Conservation (phyloP, 1,284 basidiomycete species). For the Anthracocystis walkeri region DNA sequence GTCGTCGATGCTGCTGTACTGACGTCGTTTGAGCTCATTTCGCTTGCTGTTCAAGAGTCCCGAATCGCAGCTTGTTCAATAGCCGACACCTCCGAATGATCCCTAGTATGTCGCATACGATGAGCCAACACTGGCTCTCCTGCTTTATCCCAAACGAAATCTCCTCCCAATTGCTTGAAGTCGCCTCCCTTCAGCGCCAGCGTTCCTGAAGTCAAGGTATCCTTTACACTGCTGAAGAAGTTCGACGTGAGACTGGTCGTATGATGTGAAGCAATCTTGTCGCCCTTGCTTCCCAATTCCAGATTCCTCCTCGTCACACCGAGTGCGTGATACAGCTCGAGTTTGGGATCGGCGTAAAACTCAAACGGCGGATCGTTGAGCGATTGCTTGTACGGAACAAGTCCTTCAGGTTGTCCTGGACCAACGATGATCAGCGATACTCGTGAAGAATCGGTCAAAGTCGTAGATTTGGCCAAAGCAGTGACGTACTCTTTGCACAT, state of each 20-base stretch:
- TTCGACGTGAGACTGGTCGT: slow-evolving; percentile 1
- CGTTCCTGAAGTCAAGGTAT: slow-evolving; percentile 30
- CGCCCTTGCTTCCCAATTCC: slow-evolving; percentile 26
- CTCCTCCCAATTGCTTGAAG: slow-evolving; percentile 49
- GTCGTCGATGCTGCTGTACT: background rate
- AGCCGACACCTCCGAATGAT: slow-evolving; percentile 32
- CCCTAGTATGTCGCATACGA: slow-evolving; percentile 48
- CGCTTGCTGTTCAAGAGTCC: background rate
- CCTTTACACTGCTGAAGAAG: slow-evolving; percentile 23
- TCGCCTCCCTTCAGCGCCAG: slow-evolving; percentile 43
- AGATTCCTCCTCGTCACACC: slow-evolving; percentile 34
- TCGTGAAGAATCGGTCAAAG: slow-evolving; percentile 17
- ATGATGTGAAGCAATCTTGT: slow-evolving; percentile 37
- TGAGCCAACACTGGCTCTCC: slow-evolving; percentile 35
- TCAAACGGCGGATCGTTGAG: slow-evolving; percentile 22
- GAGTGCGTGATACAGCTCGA: slow-evolving; percentile 42
- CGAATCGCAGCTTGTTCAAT: slow-evolving; percentile 21
- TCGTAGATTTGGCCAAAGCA: slow-evolving; percentile 21
- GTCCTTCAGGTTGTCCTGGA: slow-evolving; percentile 27
- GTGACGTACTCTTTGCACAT: slow-evolving; percentile 47
- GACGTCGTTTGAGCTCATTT: slow-evolving; percentile 12
- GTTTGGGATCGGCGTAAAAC: slow-evolving; percentile 43
- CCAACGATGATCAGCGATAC: slow-evolving; percentile 41
- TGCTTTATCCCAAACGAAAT: slow-evolving; percentile 30
- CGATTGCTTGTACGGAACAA: slow-evolving; percentile 24